These are phyloP conservation scores for Avena sativa DNA, from an alignment of 176 grass and related monocot genomes.

Conservation along the genomic window DNA sequence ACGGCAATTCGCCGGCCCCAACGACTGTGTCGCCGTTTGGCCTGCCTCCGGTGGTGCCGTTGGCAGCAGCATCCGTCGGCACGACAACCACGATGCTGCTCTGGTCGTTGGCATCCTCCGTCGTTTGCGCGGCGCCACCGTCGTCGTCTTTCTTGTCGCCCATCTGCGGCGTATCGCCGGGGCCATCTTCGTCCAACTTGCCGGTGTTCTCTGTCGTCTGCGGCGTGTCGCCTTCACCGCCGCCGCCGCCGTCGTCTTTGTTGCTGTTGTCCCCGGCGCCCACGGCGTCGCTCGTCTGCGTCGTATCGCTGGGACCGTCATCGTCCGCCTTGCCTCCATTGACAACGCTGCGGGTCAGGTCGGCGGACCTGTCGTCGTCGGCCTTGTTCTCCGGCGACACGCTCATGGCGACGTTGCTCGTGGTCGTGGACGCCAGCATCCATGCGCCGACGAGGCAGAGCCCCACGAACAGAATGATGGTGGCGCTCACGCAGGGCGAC, in stretches of 20 bases:
- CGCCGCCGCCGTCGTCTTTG: conserved; percentile 18
- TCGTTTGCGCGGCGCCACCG: neutral
- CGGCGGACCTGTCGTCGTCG: conserved; percentile 36
- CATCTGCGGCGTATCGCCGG: neutral
- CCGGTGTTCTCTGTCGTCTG: neutral
- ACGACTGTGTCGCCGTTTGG: neutral
- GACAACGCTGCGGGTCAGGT: conserved; percentile 23
- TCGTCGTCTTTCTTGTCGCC: conserved; percentile 26
- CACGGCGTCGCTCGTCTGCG: neutral
- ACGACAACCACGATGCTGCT: conserved; percentile 19
- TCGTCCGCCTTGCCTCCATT: conserved; percentile 14
- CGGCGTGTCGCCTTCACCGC: neutral
- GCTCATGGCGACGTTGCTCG: conserved; percentile 46
- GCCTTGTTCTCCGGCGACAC: conserved; percentile 47
- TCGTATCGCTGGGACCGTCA: neutral
- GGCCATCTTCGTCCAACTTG: conserved; percentile 25
- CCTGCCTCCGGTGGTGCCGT: neutral
- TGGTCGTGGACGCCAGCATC: conserved; percentile 83
- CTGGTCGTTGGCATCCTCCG: neutral
- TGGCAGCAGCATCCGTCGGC: conserved; percentile 1
- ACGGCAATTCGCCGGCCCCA: conserved; percentile 29
- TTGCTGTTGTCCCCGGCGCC: neutral
- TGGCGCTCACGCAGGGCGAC: conserved; percentile 66
- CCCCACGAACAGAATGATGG: conserved; percentile 67
- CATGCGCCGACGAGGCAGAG: conserved; percentile 83